Evolutionary conservation across 176 grass and related monocot genomes (phyloP).

Genomic region (Aechmea fasciata): DNA sequence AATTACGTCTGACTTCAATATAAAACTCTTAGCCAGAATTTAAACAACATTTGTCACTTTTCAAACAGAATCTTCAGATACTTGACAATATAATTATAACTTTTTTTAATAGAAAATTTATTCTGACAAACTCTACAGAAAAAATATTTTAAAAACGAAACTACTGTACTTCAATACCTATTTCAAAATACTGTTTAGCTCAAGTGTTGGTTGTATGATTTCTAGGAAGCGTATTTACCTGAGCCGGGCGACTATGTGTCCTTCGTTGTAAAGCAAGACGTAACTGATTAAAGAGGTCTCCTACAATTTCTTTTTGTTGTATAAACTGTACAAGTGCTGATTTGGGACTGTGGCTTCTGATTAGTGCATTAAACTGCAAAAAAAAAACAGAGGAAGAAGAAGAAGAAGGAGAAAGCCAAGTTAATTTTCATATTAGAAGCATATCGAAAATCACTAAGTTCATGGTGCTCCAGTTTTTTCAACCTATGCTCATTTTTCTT

Average conservation of each 20-base stretch:
- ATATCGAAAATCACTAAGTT: not conserved
- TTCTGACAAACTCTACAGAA: too few relatives aligned
- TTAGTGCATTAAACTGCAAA: conserved; percentile 76
- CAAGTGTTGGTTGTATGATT: not conserved
- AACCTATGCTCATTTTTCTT: not conserved
- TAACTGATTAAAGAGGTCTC: conserved; percentile 93
- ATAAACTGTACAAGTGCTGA: conserved; percentile 69
- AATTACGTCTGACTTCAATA: too few relatives aligned
- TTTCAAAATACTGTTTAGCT: too few relatives aligned
- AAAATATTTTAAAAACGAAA: too few relatives aligned
- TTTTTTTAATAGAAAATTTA: too few relatives aligned
- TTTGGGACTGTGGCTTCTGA: conserved; percentile 52
- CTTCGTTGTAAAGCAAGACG: conserved; percentile 70
- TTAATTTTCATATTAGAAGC: not conserved
- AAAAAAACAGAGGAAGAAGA: conserved; percentile 4
- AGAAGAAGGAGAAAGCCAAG: not conserved
- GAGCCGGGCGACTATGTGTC: conserved; percentile 67
- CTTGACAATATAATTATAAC: too few relatives aligned
- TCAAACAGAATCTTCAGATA: too few relatives aligned
- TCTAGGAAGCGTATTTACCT: conserved; percentile 34
- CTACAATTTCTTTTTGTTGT: conserved; percentile 90
- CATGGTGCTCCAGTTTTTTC: not conserved
- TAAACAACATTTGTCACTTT: too few relatives aligned
- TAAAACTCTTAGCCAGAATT: too few relatives aligned
- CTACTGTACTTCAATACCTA: too few relatives aligned